Conservation (phyloP, 805 yeast genomes). For the Candida qinlingensis region DNA sequence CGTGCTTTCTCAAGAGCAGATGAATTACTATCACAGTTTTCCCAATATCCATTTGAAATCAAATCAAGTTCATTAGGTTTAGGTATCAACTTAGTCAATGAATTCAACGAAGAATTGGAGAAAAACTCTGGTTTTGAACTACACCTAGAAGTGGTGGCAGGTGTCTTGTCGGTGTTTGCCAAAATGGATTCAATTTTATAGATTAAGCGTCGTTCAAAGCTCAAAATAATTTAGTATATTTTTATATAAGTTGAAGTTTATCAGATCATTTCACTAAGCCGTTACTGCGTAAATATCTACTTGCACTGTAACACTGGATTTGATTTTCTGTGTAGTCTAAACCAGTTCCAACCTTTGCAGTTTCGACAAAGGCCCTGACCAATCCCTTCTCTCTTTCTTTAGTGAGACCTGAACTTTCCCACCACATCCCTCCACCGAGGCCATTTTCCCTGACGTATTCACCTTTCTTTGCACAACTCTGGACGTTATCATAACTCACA, state of each 20-base stretch:
- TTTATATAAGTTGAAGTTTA: not conserved
- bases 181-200: slow-evolving; percentile 86
- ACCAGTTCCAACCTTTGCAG: slow-evolving; percentile 11
- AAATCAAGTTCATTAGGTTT: slow-evolving; percentile 58
- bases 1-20: slow-evolving; percentile 93
- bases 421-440: slow-evolving; percentile 87
- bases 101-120: slow-evolving; percentile 40
- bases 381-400: slow-evolving; percentile 30
- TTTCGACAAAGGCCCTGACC: slow-evolving; percentile 38
- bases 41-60: slow-evolving; percentile 78
- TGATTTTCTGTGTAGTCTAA: slow-evolving; percentile 11
- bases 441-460: slow-evolving; percentile 40
- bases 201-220: slow-evolving; percentile 4
- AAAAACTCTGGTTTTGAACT: slow-evolving; percentile 43
- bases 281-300: slow-evolving; percentile 7
- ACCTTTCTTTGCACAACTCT: slow-evolving; percentile 53
- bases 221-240: not conserved
- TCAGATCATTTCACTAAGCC: not conserved
- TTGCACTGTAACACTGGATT: slow-evolving; percentile 8
- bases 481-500: slow-evolving; percentile 62
- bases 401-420: slow-evolving; percentile 75
- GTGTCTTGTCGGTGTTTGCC: slow-evolving; percentile 83
- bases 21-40: slow-evolving; percentile 73
- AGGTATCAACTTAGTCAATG: slow-evolving; percentile 59
- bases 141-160: slow-evolving; percentile 85